Evolutionary conservation across 23 red algal genomes (phyloP), one percentile per base, ranked within the genome.

Genomic region (Gracilaria caudata): DNA sequence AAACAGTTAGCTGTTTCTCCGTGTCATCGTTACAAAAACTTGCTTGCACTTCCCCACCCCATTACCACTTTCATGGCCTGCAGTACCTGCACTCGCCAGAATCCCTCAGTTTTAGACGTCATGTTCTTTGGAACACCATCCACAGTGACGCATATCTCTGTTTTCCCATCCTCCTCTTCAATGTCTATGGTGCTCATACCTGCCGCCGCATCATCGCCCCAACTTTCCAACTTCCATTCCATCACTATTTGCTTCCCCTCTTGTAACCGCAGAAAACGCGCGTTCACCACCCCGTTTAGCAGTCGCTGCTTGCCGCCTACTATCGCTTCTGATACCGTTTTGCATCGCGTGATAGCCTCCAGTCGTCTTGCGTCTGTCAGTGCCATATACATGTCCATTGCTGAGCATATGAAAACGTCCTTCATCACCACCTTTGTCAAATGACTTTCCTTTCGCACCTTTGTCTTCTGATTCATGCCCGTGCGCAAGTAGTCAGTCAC

Each of bases 81-180:
- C 47, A 93, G 85, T 24, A 93, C 49, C 63, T 93, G 81, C 51
- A 85, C 72, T 20, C 90, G 70, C 90, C 90, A 93, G n/a, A 85
- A 93, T 30, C 81, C 90, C 68, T 93, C 90, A 32, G 82, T 79
- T 37, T 71, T 79, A 23, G 51, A 51, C 63, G 44, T 21, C 73
- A 86, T 71, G 14, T 19, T 46, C 56, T 80, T 56, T 33, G 90
- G 80, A 45, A 93, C 82, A 7, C 58, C 90, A 2, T 29, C 30
- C n/a, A 80, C 47, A 11, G 17, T 7, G 11, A 93, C 51, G 24
- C 49, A 24, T 1, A 87, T 35, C 24, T 60, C 65, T 16, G 73
- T 80, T 30, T 86, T 86, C 7, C 81, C 70, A 8, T 93, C 90
- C 59, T 86, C 68, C 32, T 77, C 45, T 4, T 11, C 30, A 68